phyloP scores from a whole-genome alignment of 257 asterid genomes.

The Eucommia ulmoides region DNA sequence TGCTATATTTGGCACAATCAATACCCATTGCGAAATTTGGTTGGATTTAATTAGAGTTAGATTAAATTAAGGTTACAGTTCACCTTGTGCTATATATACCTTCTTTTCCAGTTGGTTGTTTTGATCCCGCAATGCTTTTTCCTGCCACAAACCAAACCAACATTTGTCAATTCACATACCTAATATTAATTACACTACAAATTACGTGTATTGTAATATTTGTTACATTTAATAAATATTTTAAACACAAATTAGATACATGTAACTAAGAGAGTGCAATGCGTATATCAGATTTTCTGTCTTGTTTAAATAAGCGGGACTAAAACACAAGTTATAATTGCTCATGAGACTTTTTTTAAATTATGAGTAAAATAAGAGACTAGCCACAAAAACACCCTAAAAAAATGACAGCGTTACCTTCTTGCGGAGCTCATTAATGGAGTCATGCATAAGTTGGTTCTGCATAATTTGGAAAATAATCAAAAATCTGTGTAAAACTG shows the following conservation, averaged over 20 bases:
- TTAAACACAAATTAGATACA: too few relatives aligned
- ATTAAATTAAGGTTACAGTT: background rate
- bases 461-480: background rate
- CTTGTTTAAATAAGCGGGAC: background rate
- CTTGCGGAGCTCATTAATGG: slow-evolving; percentile 63
- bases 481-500: background rate
- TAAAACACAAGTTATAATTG: background rate
- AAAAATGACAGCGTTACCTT: slow-evolving; percentile 28
- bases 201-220: background rate
- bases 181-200: background rate
- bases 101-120: background rate
- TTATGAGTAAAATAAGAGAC: too few relatives aligned
- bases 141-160: background rate
- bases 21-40: background rate
- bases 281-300: background rate
- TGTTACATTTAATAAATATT: background rate
- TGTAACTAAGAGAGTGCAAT: background rate
- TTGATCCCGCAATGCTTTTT: background rate
- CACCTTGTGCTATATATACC: too few relatives aligned
- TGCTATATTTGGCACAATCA: background rate
- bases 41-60: background rate
- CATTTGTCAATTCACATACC: too few relatives aligned
- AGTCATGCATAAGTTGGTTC: slow-evolving; percentile 78
- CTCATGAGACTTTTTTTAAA: too few relatives aligned
- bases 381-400: too few relatives aligned